Evolutionary conservation across 73 alveolate genomes (phyloP).

Genomic region (Stentor coeruleus): DNA sequence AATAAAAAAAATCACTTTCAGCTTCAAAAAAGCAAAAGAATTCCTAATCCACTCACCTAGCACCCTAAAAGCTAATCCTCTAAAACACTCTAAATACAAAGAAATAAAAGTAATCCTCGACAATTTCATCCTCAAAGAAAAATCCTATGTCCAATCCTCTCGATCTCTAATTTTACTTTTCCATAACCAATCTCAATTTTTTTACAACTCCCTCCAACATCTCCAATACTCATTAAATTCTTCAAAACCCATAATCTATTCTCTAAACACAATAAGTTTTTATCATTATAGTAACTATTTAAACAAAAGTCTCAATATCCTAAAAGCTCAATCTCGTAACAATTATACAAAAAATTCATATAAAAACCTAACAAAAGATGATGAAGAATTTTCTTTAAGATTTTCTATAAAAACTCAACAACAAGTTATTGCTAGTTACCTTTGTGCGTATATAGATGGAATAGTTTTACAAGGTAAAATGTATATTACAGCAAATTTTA

Average conservation of each 20-base stretch:
- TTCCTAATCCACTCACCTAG: not conserved
- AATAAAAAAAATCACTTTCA: not conserved
- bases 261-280: not conserved
- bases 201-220: no score
- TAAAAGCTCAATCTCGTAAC: not conserved
- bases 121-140: not conserved
- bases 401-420: no score
- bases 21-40: not conserved
- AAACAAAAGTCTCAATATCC: not conserved
- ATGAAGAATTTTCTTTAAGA: not conserved
- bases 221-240: not conserved
- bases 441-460: not conserved
- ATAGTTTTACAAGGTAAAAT: not conserved
- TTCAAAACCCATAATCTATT: not conserved
- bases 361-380: not conserved
- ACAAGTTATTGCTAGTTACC: not conserved
- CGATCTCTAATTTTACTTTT: not conserved
- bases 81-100: no score
- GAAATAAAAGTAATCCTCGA: not conserved
- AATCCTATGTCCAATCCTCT: not conserved
- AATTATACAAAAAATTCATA: no score
- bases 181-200: not conserved
- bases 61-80: not conserved
- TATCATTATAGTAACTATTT: no score
- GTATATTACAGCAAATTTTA: not conserved